Evolutionary conservation across 257 asterid genomes (phyloP), one percentile per base, ranked within the genome.

Genomic region (Ilex asprella): DNA sequence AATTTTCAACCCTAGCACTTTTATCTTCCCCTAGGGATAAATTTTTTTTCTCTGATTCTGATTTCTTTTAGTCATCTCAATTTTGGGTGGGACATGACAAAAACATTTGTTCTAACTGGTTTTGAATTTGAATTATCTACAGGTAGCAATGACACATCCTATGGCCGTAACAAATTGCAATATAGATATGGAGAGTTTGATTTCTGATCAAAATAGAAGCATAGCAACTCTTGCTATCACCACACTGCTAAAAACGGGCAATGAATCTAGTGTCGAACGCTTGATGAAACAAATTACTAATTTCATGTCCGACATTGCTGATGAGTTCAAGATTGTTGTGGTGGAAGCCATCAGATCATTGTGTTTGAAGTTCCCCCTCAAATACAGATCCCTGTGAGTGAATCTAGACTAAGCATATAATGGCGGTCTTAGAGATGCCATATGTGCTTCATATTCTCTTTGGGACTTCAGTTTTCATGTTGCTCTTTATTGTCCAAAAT

Each of bases 91-190:
- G 8, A 35, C 41, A 3, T 35, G 41, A 35, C 41, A 35, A 35
- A 35, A 35, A 3, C 8, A 3, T 3, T 35, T 35, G 41, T 35
- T 35, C 16, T 59, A 55, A 43, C 39, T 32, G 44, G 41, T 51
- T 71, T 47, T 1, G 41, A 35, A 35, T 35, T 0, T 46, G n/a
- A 52, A 53, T 54, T 74, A 16, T 61, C 55, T 72, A 76, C 91
- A 91, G 97, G 97, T 91, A 65, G 93, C 97, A 53, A 85, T 91
- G 97, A 84, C 93, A 62, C 96, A 88, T 80, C 96, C 97, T 43
- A 78, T 76, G 86, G 95, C 93, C 77, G 97, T 91, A 70, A 81
- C 96, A 14, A 85, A 84, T 73, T 91, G 97, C 74, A 91, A 91
- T 61, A 86, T 91, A 54, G 97, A 91, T 78, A 91, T 91, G 97